Evolutionary conservation across 1,284 basidiomycete species (phyloP).

Genomic region (Pterula multifida): DNA sequence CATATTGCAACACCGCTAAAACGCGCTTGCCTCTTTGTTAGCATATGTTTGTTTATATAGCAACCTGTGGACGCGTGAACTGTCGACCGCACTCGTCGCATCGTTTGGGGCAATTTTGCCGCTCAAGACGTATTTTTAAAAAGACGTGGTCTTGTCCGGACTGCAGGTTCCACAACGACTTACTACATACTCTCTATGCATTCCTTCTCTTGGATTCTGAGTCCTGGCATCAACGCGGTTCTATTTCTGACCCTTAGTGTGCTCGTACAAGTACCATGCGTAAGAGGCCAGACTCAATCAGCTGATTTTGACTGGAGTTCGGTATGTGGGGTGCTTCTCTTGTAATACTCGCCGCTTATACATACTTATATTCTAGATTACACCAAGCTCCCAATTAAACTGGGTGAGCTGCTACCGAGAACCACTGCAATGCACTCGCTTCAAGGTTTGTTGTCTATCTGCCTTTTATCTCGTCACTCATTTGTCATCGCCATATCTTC

Average conservation of each 20-base stretch:
- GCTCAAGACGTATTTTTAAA: too few relatives aligned
- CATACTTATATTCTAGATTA: neutral
- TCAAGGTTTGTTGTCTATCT: neutral
- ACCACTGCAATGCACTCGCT: neutral
- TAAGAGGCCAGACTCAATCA: neutral
- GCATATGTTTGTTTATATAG: too few relatives aligned
- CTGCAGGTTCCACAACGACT: neutral
- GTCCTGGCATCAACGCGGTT: neutral
- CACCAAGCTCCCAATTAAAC: neutral
- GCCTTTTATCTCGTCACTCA: neutral
- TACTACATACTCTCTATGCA: neutral
- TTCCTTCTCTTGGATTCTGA: neutral
- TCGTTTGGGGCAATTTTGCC: too few relatives aligned
- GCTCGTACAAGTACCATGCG: neutral
- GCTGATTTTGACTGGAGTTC: neutral
- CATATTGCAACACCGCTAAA: too few relatives aligned
- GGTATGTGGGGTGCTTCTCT: neutral
- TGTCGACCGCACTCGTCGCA: too few relatives aligned
- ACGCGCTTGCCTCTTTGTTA: too few relatives aligned
- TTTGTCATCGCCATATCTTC: neutral
- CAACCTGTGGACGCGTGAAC: too few relatives aligned
- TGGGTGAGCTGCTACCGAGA: neutral
- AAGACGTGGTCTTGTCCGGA: too few relatives aligned
- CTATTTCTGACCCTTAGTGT: neutral
- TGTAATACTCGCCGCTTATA: neutral